Conservation (phyloP, 306 rosid genomes). For the Senna tora region DNA sequence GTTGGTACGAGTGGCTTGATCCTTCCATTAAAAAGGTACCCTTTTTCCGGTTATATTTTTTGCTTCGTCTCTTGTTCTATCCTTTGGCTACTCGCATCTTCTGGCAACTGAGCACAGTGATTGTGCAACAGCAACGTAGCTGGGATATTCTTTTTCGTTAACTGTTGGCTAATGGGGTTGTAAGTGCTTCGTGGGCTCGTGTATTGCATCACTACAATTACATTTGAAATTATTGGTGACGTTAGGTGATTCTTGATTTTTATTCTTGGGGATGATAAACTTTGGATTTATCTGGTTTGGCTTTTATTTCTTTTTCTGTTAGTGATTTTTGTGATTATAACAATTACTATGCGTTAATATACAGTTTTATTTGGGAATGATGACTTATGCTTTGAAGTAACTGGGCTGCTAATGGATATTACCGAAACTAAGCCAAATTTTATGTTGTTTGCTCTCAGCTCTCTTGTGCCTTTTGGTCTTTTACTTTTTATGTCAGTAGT, state of each 20-base stretch:
- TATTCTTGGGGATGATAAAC: not conserved
- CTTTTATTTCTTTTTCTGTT: not conserved
- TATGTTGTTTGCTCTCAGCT: not conserved
- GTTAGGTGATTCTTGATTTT: not conserved
- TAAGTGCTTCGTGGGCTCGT: not conserved
- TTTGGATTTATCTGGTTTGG: not conserved
- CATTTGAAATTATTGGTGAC: not conserved
- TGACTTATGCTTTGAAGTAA: conserved; percentile 1
- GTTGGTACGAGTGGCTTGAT: conserved; percentile 97
- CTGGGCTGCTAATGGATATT: not conserved
- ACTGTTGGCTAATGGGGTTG: not conserved
- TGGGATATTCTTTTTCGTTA: not conserved
- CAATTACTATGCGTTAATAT: not conserved
- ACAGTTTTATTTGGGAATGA: not conserved
- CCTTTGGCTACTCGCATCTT: not conserved
- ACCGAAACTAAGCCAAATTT: not conserved
- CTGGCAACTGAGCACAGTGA: not conserved
- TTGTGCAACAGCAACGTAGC: not conserved
- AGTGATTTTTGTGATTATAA: not conserved
- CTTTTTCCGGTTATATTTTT: not conserved
- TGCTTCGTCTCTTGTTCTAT: not conserved
- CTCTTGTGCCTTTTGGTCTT: not conserved
- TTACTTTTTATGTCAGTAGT: not conserved
- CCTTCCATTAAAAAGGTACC: conserved; percentile 90
- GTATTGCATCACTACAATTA: not conserved